Base-by-base conservation (phyloP, 768 basidiomycete species). In the Suillus cothurnatus region DNA sequence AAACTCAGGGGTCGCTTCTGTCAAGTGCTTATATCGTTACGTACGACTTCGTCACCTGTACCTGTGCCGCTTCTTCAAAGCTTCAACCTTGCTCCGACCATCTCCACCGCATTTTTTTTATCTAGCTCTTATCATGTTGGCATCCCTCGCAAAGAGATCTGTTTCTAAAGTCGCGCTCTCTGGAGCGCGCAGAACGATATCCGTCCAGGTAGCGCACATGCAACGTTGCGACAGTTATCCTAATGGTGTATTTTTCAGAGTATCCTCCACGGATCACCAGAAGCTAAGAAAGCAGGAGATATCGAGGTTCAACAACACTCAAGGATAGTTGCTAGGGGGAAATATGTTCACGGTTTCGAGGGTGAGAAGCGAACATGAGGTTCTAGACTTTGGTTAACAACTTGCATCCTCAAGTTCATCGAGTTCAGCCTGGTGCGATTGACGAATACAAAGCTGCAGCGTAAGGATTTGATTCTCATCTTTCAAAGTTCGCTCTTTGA, bases 321-420 rank as follows among this genome's bases (percentile, higher is more conserved):
- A 2, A 85, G 88, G 70, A 79, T 96, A 9, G 91, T 99, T 47
- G 97, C 93, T 39, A 82, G 97, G 65, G 94, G 95, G 55, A 99
- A 99, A 83, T 96, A 95, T 74, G 85, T 96, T 39, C 95, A 97
- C 76, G 92, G 89, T 15, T 88, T 97, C 70, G 93, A 95, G 80
- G 84, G 95, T 95, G 72, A 59, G 66, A 17, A 52, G 49, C 63
- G 41, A 56, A 62, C 52, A 61, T 39, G 66, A 31, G 1, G 26
- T 65, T 49, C 39, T 23, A 57, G 8, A 41, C 59, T 14, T n/a
- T 21, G 43, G 53, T 47, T 69, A 31, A 69, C 60, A 19, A 60
- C 56, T 60, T 49, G 57, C 50, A 41, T 59, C 19, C 31, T 34
- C 11, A 74, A 98, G 92, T 88, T 39, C 97, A 99, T 79, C 85